Evolutionary conservation across 1,139 yeast species (phyloP).

Genomic region (Debaryomycetaceae sp.): DNA sequence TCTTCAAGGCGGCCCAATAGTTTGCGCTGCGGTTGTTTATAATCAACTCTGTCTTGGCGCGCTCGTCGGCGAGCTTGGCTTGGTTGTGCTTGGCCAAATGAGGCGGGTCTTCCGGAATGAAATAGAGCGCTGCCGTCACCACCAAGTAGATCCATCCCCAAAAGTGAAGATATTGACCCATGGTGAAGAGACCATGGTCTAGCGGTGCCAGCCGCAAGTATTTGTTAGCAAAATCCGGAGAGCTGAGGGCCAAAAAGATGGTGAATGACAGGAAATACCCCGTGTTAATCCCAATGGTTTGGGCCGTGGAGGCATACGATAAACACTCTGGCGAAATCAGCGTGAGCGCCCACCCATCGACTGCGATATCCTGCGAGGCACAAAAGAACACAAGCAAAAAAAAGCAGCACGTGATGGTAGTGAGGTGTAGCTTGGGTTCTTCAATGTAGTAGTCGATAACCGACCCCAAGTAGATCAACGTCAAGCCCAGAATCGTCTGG

Average conservation of each 20-base stretch:
- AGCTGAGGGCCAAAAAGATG: conserved; percentile 82
- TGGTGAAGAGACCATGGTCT: conserved; percentile 62
- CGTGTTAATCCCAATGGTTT: conserved; percentile 87
- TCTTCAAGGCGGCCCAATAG: conserved; percentile 24
- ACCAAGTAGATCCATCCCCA: conserved; percentile 73
- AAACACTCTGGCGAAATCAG: conserved; percentile 72
- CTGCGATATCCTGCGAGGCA: conserved; percentile 98
- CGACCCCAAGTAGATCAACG: conserved; percentile 61
- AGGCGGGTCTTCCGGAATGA: conserved; percentile 65
- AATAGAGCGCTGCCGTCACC: conserved; percentile 60
- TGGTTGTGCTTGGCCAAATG: conserved; percentile 41
- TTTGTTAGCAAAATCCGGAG: conserved; percentile 88
- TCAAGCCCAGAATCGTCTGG: conserved; percentile 69
- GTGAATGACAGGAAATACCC: conserved; percentile 94
- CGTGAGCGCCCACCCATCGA: conserved; percentile 98
- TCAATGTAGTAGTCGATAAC: conserved; percentile 53
- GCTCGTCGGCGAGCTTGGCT: conserved; percentile 32
- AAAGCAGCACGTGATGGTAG: conserved; percentile 57
- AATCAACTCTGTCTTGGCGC: conserved; percentile 20
- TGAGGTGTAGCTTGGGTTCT: conserved; percentile 52
- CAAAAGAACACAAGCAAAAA: conserved; percentile 78
- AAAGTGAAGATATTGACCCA: conserved; percentile 70
- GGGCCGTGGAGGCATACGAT: conserved; percentile 96
- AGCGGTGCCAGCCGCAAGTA: conserved; percentile 62
- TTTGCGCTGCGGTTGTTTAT: conserved; percentile 23